A percentile compares a stretch with the other conserved stretches of the same genome.
These are phyloP conservation scores for Blastocladiella emersonii DNA, from an alignment of 371 early-diverging fungal genomes.

Conservation along the genomic window DNA sequence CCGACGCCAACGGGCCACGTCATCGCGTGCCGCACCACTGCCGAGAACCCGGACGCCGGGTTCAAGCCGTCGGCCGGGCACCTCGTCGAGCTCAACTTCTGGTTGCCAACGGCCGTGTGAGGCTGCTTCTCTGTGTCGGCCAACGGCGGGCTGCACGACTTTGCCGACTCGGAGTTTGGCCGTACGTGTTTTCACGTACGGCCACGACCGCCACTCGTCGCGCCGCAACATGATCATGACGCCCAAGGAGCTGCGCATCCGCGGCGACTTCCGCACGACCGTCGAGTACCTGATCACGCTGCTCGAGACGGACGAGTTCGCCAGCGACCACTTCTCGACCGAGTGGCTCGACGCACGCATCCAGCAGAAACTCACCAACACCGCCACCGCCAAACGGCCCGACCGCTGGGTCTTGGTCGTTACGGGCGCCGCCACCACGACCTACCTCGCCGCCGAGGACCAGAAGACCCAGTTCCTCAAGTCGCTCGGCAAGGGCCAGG, in stretches of 20 bases:
- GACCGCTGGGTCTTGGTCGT: conserved; percentile 77
- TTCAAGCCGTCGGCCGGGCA: conserved; percentile 95
- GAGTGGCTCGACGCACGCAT: conserved; percentile 94
- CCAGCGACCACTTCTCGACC: conserved; percentile 80
- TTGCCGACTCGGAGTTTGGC: conserved; percentile 98
- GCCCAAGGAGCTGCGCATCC: conserved; percentile 92
- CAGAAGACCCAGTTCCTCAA: conserved; percentile 57
- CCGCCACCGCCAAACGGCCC: conserved; percentile 84
- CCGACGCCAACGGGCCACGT: conserved; percentile 95
- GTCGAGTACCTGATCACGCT: conserved; percentile 92
- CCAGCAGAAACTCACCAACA: conserved; percentile 54
- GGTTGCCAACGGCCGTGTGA: conserved; percentile 88
- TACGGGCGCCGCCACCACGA: conserved; percentile 83
- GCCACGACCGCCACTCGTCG: conserved; percentile 82
- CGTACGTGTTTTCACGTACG: conserved; percentile 98
- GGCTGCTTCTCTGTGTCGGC: conserved; percentile 95
- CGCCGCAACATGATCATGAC: conserved; percentile 94
- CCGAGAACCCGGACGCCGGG: conserved; percentile 98
- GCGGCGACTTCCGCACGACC: conserved; percentile 97
- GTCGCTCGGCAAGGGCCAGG: conserved; percentile 80
- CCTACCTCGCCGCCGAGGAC: conserved; percentile 45
- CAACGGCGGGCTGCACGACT: conserved; percentile 92
- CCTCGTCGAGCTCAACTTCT: conserved; percentile 90
- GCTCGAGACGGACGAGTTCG: conserved; percentile 78
- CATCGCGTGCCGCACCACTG: conserved; percentile 95